These are phyloP conservation scores for Westerdykella ornata DNA, from an alignment of 2,329 filamentous ascomycete species.

Conservation along the genomic window DNA sequence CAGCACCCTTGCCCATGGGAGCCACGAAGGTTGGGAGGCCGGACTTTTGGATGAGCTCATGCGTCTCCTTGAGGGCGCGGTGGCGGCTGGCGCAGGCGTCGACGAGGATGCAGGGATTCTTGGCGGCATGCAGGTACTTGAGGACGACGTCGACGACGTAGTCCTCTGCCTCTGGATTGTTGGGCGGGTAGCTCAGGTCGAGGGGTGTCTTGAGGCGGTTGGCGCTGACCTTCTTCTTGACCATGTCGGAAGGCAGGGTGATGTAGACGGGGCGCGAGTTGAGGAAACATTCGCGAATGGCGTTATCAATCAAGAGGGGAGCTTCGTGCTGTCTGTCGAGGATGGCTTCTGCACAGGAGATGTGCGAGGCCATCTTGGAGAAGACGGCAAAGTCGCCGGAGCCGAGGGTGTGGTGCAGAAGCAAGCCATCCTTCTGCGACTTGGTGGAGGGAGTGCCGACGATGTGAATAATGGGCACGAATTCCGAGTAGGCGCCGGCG, in stretches of 20 bases:
- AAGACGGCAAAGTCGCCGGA: conserved; percentile 74
- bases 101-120: conserved; percentile 70
- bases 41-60: conserved; percentile 65
- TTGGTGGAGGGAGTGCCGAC: conserved; percentile 41
- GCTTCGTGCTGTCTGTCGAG: conserved; percentile 65
- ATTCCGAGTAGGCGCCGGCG: conserved; percentile 45
- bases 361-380: conserved; percentile 64
- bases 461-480: conserved; percentile 44
- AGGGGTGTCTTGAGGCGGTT: conserved; percentile 63
- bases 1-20: conserved; percentile 80
- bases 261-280: conserved; percentile 76
- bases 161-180: conserved; percentile 65
- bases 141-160: conserved; percentile 77
- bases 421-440: conserved; percentile 37
- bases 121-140: conserved; percentile 64
- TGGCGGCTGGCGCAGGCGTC: conserved; percentile 80
- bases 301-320: conserved; percentile 68
- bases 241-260: conserved; percentile 74
- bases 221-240: conserved; percentile 68
- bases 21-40: conserved; percentile 77
- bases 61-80: conserved; percentile 63
- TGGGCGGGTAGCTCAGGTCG: conserved; percentile 57
- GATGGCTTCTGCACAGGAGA: conserved; percentile 65
- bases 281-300: conserved; percentile 66
- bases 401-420: conserved; percentile 44